phyloP scores from a whole-genome alignment of 2,329 filamentous ascomycete genomes.

The Zasmidium cellare region DNA sequence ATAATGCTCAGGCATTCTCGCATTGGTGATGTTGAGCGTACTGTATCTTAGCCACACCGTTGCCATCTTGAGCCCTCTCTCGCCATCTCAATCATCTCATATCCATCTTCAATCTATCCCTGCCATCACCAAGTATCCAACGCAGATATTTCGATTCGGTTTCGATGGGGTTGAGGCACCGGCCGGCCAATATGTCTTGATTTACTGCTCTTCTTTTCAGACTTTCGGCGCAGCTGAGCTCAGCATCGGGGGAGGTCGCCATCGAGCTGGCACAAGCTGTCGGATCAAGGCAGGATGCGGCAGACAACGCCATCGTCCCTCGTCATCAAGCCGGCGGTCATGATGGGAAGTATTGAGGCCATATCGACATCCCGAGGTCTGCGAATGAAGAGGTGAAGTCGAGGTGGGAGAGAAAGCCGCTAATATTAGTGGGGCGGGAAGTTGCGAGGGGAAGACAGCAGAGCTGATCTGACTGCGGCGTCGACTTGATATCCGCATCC shows the following conservation, averaged over 20 bases:
- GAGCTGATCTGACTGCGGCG: not conserved
- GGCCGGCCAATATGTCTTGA: not conserved
- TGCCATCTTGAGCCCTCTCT: too few relatives aligned
- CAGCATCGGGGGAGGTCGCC: not conserved
- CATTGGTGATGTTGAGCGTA: too few relatives aligned
- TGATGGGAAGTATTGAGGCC: not conserved
- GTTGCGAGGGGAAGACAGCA: not conserved
- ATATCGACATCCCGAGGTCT: not conserved
- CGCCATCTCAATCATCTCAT: too few relatives aligned
- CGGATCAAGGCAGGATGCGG: not conserved
- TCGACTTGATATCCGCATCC: not conserved
- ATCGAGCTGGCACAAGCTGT: not conserved
- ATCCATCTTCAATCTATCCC: too few relatives aligned
- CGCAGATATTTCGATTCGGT: too few relatives aligned
- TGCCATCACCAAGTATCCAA: too few relatives aligned
- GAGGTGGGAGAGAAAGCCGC: not conserved
- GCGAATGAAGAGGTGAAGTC: conserved; percentile 5
- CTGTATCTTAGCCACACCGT: too few relatives aligned
- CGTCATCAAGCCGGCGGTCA: not conserved
- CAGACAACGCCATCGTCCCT: not conserved
- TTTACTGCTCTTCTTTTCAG: not conserved
- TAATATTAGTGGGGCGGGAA: not conserved
- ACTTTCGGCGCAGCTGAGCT: not conserved
- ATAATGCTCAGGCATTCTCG: too few relatives aligned
- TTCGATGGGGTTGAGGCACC: too few relatives aligned